A percentile compares a stretch with the other conserved stretches of the same genome.
These are phyloP conservation scores for Vigna unguiculata DNA, from an alignment of 306 rosid genomes.

Conservation along the genomic window DNA sequence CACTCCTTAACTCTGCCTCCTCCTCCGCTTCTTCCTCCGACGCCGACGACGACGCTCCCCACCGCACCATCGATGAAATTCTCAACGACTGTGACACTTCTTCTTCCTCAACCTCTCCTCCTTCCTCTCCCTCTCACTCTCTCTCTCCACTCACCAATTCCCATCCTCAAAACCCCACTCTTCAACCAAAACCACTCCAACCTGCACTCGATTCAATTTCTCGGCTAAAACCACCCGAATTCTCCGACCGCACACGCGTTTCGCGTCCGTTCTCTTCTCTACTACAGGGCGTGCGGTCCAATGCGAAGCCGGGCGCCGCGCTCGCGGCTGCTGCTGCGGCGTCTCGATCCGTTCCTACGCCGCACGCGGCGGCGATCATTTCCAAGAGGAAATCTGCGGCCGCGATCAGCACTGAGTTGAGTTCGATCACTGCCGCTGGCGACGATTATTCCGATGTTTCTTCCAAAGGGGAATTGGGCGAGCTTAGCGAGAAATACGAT, in stretches of 20 bases:
- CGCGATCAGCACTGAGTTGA: conserved; percentile 44
- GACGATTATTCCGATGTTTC: conserved; percentile 52
- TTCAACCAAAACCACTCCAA: conserved; percentile 30
- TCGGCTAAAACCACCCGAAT: conserved; percentile 53
- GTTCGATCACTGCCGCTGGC: conserved; percentile 39
- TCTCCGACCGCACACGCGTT: conserved; percentile 53
- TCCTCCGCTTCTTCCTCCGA: conserved; percentile 41
- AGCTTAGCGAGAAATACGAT: conserved; percentile 42
- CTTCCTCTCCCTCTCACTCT: conserved; percentile 54
- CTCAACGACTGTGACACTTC: conserved; percentile 85
- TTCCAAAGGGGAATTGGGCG: conserved; percentile 51
- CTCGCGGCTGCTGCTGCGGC: conserved; percentile 95
- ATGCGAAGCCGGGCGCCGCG: conserved; percentile 93
- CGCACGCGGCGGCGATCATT: conserved; percentile 89
- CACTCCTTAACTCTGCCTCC: conserved; percentile 56
- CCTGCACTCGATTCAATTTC: conserved; percentile 47
- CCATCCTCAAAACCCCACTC: conserved; percentile 9
- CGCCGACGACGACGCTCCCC: conserved; percentile 47
- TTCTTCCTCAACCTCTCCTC: conserved; percentile 60
- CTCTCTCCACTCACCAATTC: conserved; percentile 21
- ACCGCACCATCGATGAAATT: conserved; percentile 84
- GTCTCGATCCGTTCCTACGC: conserved; percentile 80
- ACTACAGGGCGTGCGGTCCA: conserved; percentile 70
- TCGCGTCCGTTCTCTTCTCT: conserved; percentile 74
- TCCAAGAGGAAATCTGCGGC: conserved; percentile 54